Conservation (phyloP, 2,329 filamentous ascomycete genomes). For the Phaeosphaeriaceae sp. region DNA sequence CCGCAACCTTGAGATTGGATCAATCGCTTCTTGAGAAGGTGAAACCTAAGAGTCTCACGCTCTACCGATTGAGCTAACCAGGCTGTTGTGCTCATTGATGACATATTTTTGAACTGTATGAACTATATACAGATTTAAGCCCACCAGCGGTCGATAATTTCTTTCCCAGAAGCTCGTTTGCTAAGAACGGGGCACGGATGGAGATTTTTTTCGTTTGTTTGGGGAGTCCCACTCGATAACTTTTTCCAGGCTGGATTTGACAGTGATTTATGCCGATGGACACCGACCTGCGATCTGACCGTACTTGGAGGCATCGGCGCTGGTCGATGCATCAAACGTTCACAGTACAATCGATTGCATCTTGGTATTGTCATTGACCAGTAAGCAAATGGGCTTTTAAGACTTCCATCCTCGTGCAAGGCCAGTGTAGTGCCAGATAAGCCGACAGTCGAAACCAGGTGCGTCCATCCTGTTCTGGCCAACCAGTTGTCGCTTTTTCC, state of each 20-base stretch:
- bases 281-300: not conserved
- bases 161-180: not conserved
- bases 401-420: no score
- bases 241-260: not conserved
- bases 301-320: no score
- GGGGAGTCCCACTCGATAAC: not conserved
- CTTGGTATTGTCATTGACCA: no score
- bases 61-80: constrained; percentile 47
- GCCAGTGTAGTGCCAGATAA: no score
- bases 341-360: no score
- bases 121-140: not conserved
- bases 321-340: no score
- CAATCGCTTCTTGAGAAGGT: constrained; percentile 19
- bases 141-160: not conserved
- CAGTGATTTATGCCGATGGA: not conserved
- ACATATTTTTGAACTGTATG: not conserved
- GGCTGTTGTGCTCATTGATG: constrained; percentile 3
- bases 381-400: no score
- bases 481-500: not conserved
- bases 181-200: not conserved
- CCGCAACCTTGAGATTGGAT: constrained; percentile 45
- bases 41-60: constrained; percentile 50
- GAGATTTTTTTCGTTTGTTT: not conserved
- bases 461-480: not conserved
- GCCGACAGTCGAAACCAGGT: no score